Evolutionary conservation across 192 early-diverging fungal species (phyloP), one percentile per base, ranked within the genome.

Genomic region (Rhizoclosmatium sp.): DNA sequence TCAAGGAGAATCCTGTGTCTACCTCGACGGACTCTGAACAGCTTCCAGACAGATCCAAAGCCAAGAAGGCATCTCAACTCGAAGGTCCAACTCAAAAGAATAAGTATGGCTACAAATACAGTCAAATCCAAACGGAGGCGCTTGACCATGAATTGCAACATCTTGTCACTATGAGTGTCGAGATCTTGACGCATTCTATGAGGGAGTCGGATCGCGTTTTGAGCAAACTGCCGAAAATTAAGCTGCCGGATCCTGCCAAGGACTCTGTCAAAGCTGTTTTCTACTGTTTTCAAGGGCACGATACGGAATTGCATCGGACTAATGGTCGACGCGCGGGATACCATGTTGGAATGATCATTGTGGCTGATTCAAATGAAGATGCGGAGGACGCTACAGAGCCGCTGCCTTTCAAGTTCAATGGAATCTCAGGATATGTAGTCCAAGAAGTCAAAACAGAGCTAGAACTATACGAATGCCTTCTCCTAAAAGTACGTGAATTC

Each of bases 41-140:
- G 4, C 14, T 21, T 14, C 31, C 40, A 19, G 46, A 62, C 12
- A 61, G 41, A 42, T 10, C 44, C 31, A 51, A 58, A 41, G 51
- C 51, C 2, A 23, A 61, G 16, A 70, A 78, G 44, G 10, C 59
- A 3, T 78, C 77, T 40, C 66, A 91, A 84, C 73, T 93, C 41
- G 92, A 93, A 73, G 88, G 84, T 2, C 90, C 92, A 12, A 93
- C 93, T 1, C 90, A 79, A 4, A 84, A 85, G 47, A 90, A 92
- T 61, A 81, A 81, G 3, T 90, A 89, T 83, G 90, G 91, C 2
- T 91, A 91, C 81, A 93, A 93, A 80, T 91, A 84, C 65, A 89
- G 81, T 48, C 85, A 87, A 7, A 85, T 85, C 0, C 86, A 88
- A 69, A 71, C 87, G 4, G 86, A 88, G 3, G 59, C 80, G 3